A percentile compares a stretch with the other conserved stretches of the same genome.
These are phyloP conservation scores for Colletotrichum echinochloae DNA, from an alignment of 2,329 filamentous ascomycete species.

Conservation along the genomic window DNA sequence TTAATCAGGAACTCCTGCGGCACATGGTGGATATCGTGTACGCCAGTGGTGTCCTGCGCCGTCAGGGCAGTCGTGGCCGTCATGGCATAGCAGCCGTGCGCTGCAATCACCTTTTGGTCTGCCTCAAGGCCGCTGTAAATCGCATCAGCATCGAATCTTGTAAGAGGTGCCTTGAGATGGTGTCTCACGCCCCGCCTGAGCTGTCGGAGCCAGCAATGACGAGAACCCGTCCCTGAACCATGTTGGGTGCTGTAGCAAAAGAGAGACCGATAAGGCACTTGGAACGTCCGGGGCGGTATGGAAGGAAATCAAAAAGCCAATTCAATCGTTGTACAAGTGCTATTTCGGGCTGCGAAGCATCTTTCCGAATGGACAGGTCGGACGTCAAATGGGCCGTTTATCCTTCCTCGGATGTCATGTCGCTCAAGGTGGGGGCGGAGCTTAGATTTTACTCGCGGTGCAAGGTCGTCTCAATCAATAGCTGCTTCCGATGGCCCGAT, in stretches of 20 bases:
- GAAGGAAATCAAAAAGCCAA: too few relatives aligned
- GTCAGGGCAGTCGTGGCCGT: constrained; percentile 95
- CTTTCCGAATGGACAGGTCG: neutral
- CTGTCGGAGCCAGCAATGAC: constrained; percentile 91
- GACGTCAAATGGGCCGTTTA: constrained; percentile 7
- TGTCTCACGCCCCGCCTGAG: constrained; percentile 82
- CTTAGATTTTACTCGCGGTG: constrained; percentile 17
- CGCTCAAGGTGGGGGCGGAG: constrained; percentile 39
- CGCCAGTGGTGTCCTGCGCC: constrained; percentile 92
- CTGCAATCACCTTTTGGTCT: constrained; percentile 93
- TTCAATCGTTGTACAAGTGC: neutral
- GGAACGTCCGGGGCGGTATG: neutral
- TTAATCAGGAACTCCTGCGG: constrained; percentile 83
- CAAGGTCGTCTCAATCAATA: neutral
- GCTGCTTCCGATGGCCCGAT: neutral
- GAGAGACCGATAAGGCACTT: neutral
- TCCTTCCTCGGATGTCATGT: constrained; percentile 34
- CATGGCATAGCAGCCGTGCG: constrained; percentile 95
- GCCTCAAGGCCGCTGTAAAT: constrained; percentile 84
- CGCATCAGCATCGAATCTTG: neutral
- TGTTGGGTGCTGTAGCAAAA: constrained; percentile 41
- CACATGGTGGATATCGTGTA: constrained; percentile 82
- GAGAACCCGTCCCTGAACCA: constrained; percentile 69
- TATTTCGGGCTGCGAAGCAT: neutral
- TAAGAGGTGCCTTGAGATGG: neutral